These are phyloP conservation scores for Clavispora santaluciae DNA, from an alignment of 805 yeast genomes.

Conservation along the genomic window DNA sequence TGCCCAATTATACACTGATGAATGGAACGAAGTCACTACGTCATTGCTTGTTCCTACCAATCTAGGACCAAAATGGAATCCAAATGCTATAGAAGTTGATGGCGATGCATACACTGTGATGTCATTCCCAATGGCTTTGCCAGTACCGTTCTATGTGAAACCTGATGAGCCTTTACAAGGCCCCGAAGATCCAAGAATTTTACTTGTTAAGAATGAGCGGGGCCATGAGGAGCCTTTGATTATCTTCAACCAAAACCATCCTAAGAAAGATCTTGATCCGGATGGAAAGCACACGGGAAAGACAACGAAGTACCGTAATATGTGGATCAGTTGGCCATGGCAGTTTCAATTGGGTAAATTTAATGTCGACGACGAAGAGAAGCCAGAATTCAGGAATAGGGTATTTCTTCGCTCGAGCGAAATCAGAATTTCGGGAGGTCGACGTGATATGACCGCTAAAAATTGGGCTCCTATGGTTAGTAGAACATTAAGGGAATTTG, in stretches of 20 bases:
- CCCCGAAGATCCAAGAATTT: conserved; percentile 49
- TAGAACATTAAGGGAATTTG: conserved; percentile 17
- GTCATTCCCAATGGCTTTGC: conserved; percentile 9
- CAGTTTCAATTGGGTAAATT: conserved; percentile 12
- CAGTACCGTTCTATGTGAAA: conserved; percentile 17
- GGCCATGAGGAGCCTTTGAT: conserved; percentile 44
- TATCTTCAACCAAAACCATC: conserved; percentile 34
- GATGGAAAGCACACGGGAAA: background rate
- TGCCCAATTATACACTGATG: conserved; percentile 17
- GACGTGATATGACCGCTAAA: conserved; percentile 20
- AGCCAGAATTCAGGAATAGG: background rate
- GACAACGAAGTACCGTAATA: background rate
- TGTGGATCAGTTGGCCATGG: conserved; percentile 4
- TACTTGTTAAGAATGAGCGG: conserved; percentile 26
- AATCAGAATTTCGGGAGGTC: conserved; percentile 5
- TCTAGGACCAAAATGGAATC: background rate
- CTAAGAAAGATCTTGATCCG: background rate
- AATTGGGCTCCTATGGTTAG: conserved; percentile 39
- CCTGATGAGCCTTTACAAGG: conserved; percentile 28
- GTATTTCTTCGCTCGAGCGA: conserved; percentile 5
- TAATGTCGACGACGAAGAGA: background rate
- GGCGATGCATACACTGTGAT: conserved; percentile 3
- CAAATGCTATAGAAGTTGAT: conserved; percentile 1
- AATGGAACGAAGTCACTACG: conserved; percentile 20
- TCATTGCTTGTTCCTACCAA: conserved; percentile 21